Evolutionary conservation across 2,329 filamentous ascomycete genomes (phyloP), one percentile per base, ranked within the genome.

Genomic region (Trichophaea hybrida): DNA sequence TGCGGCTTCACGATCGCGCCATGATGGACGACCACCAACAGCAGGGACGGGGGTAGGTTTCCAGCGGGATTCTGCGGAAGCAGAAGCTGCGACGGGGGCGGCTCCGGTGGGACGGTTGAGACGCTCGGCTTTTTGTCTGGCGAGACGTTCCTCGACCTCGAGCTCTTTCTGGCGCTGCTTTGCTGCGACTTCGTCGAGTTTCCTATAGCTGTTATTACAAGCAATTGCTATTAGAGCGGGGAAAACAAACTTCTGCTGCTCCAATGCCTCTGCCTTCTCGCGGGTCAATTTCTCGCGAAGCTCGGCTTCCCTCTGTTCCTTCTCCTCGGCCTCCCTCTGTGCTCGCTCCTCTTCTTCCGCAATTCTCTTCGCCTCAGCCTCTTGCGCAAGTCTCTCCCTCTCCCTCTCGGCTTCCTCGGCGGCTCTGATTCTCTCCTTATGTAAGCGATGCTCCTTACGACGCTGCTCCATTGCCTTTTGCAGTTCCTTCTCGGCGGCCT

Each of bases 381-480:
- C 91, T 59, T 77, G 80, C 56, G 80, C 80, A 63, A 81, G 79
- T 66, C 85, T 83, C 72, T 94, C 86, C 72, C 88, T 90, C 74
- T 97, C 91, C 59, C 77, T 80, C 55, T 79, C 80, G 70, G 93
- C 90, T 73, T 95, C 90, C 55, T 79, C 81, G 74, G 94, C 88
- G 59, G 82, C 80, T 76, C 83, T 88, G 80, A 96, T 89, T 59
- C 85, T 83, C 59, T 87, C 80, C 72, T 85, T 84, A 67, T 83
- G 82, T 71, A 96, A 91, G 68, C 86, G 84, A 70, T 86, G 82
- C 72, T 96, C 89, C 79, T 88, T 91, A 75, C 89, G 84, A 69
- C 93, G 87, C 66, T 83, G 80, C 43, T 84, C 81, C 74, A 96
- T 94, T 76, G 94, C 88, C 74, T 85, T 86, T 77, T 97, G 87